phyloP scores from a whole-genome alignment of 352 stramenopile genomes.

The Phytophthora foliorum region DNA sequence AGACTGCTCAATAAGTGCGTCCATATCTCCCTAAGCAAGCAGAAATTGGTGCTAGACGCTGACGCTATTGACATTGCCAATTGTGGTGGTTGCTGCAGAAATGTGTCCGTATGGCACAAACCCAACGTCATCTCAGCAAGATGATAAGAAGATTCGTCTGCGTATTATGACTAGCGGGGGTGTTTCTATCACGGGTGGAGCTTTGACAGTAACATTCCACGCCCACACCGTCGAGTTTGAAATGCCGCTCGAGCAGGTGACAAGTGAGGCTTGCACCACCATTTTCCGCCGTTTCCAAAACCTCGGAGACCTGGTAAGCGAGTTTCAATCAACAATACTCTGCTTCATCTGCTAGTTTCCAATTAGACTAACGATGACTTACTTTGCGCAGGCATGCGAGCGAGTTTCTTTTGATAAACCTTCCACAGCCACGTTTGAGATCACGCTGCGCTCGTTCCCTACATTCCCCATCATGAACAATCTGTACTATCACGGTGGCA shows the following conservation, averaged over 20 bases:
- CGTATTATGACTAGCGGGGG: slow-evolving; percentile 33
- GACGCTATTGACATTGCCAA: neutral
- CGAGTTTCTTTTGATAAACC: slow-evolving; percentile 43
- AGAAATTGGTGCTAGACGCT: neutral
- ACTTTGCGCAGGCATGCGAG: slow-evolving; percentile 42
- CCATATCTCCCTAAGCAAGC: neutral
- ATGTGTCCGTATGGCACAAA: slow-evolving; percentile 81
- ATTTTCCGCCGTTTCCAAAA: slow-evolving; percentile 82
- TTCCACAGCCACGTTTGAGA: slow-evolving; percentile 53
- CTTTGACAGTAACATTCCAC: slow-evolving; percentile 71
- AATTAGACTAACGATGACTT: slow-evolving; percentile 5
- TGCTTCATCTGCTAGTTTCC: neutral
- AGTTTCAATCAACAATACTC: neutral
- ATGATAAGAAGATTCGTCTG: slow-evolving; percentile 67
- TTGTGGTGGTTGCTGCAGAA: slow-evolving; percentile 37
- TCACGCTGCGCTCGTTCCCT: slow-evolving; percentile 74
- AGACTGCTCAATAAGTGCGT: slow-evolving; percentile 76
- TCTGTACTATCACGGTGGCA: slow-evolving; percentile 71
- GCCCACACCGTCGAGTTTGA: slow-evolving; percentile 79
- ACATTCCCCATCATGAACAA: slow-evolving; percentile 86
- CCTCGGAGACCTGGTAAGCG: slow-evolving; percentile 62
- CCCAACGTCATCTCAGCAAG: slow-evolving; percentile 44
- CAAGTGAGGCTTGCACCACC: slow-evolving; percentile 61
- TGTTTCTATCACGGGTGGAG: slow-evolving; percentile 42
- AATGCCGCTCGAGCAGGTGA: slow-evolving; percentile 56